Conservation (phyloP, 148 eudicot species). For the Vaccinium darrowii region DNA sequence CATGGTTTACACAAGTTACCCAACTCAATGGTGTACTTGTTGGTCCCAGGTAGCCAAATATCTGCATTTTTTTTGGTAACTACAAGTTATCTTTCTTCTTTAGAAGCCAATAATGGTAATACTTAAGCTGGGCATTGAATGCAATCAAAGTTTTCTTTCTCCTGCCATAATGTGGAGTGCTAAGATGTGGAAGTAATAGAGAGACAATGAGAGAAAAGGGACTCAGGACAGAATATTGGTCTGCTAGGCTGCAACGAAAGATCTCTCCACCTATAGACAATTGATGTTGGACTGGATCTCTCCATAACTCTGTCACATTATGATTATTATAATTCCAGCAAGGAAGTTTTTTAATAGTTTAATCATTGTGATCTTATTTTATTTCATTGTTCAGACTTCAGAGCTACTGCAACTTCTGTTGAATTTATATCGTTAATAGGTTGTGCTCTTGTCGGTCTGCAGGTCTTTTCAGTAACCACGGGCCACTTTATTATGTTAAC, state of each 20-base stretch:
- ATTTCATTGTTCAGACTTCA: not conserved
- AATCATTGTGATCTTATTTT: not conserved
- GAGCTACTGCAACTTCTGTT: not conserved
- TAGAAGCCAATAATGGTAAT: not conserved
- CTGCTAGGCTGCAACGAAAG: not conserved
- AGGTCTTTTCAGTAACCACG: slow-evolving; percentile 99
- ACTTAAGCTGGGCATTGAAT: not conserved
- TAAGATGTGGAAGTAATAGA: not conserved
- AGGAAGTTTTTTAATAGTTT: not conserved
- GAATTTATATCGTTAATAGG: not conserved
- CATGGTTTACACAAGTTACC: slow-evolving; percentile 96
- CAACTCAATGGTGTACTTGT: slow-evolving; percentile 74
- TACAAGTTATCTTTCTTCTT: not conserved
- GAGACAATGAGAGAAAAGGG: not conserved
- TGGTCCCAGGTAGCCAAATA: slow-evolving; percentile 74
- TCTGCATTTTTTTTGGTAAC: not conserved
- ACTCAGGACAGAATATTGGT: not conserved
- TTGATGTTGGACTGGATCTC: not conserved
- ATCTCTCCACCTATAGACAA: not conserved
- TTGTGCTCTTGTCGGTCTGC: slow-evolving; percentile 19
- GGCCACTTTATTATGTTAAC: slow-evolving; percentile 79
- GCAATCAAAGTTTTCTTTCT: not conserved
- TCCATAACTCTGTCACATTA: not conserved
- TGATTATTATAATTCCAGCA: not conserved
- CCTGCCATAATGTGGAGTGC: not conserved